Base-by-base conservation (phyloP, 1,139 yeast genomes). In the Magnusiomyces tetraspermus region DNA sequence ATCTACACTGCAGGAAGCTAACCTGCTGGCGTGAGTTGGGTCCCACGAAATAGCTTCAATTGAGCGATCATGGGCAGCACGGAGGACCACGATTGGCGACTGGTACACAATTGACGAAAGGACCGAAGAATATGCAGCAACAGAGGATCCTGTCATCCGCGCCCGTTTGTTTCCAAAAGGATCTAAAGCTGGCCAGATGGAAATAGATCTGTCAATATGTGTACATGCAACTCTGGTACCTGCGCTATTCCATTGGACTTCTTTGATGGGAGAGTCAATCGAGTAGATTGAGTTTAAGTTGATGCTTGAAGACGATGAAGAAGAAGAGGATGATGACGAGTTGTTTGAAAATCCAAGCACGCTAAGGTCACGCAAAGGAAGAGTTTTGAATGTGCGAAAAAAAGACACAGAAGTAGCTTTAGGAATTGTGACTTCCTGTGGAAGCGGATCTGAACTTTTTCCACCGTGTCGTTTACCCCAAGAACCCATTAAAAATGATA, bases 1-100 rank as follows among this genome's bases (percentile, higher is more conserved):
- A 58, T 82, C 86, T 51, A 77, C 68, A 1, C 83, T 82, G 17
- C 79, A 83, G 1, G 85, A 75, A 1, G 80, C 85, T 56, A 85
- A 71, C 26, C 75, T 67, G 45, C 69, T 71, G 24, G 77, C 78
- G 48, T 75, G 72, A 17, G 63, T 63, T 0, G 89, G 85, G 54
- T 80, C 75, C 89, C 92, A 85, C 1, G 79, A 65, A 1, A 85
- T 59, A 17, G 75, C 64, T 48, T 76, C 77, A 1, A 80, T 78
- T 1, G 78, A 68, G 54, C 70, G 71, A 1, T 67, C 69, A 56
- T 78, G 82, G 1, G 57, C 58, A 21, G 36, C 30, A 2, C 46
- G 31, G n/a, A 43, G 46, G n/a, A 43, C 36, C 5, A 43, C 46
- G 15, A 30, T 43, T 11, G 19, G 23, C 6, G 42, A 38, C 24